Evolutionary conservation across 306 rosid species (phyloP).

Genomic region (Prunus armeniaca): DNA sequence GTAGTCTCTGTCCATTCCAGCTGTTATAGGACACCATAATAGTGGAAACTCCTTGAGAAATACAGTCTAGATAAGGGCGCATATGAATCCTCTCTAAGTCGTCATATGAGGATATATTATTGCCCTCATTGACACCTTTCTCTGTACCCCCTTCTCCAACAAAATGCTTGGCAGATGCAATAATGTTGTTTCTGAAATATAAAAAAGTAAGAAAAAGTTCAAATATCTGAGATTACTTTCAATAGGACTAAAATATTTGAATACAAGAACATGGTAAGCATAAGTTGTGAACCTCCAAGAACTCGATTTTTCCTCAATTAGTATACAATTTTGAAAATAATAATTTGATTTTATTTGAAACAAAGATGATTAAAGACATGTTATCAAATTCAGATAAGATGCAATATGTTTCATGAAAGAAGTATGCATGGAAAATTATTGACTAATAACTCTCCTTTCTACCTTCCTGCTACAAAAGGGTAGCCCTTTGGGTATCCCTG

Average conservation of each 20-base stretch:
- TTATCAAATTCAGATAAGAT: background rate
- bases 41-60: conserved; percentile 69
- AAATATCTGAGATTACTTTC: background rate
- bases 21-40: conserved; percentile 75
- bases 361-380: background rate
- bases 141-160: conserved; percentile 81
- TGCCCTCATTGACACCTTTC: conserved; percentile 62
- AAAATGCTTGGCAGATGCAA: conserved; percentile 86
- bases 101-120: conserved; percentile 46
- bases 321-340: too few species aligned
- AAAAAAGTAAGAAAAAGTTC: background rate
- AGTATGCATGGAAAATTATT: background rate
- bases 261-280: background rate
- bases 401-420: background rate
- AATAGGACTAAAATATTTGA: background rate
- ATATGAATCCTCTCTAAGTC: conserved; percentile 68
- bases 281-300: background rate
- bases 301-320: background rate
- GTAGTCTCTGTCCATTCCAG: conserved; percentile 69
- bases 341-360: background rate
- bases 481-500: conserved; percentile 57
- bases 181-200: conserved; percentile 43
- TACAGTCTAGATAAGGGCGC: conserved; percentile 81
- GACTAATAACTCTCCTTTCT: background rate
- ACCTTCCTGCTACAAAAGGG: conserved; percentile 82